Evolutionary conservation across 495 filamentous ascomycete species (phyloP), one percentile per base, ranked within the genome.

Genomic region (Penicillium pancosmium): DNA sequence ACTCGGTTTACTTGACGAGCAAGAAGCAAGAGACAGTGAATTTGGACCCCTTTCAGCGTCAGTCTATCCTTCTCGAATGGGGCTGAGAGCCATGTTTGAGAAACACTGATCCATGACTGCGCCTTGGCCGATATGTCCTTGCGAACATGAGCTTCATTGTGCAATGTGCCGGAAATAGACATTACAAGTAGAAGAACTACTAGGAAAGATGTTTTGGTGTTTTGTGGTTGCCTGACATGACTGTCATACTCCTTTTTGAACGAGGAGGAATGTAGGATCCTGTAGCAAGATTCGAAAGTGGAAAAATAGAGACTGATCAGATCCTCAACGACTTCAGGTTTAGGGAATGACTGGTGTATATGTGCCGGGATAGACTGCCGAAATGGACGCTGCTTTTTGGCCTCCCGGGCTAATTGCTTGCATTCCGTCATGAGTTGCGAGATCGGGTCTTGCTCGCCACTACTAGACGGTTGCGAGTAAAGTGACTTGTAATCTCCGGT

Each of bases 21-120:
- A 16, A 86, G 69, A 18, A 83, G 65, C 0, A 76, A 56, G 13
- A 86, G 65, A 49, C 81, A 84, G 50, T 82, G 70, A 4, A 84
- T 66, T 59, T 84, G 82, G 0, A 86, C 33, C 0, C 73, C 74
- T 1, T 62, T 59, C 12, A 83, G 47, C 35, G 70, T 66, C 2
- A 84, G 54, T 6, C 77, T 72, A 21, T 76, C 67, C 57, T 84
- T 85, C 54, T 83, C 76, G 3, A 81, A 25, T 0, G 82, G 82
- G 0, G 65, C 78, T 0, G 78, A 77, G 6, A 84, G 69, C 82
- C 82, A 85, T 0, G 67, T 68, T 53, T 85, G 80, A 11, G 78
- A 67, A 6, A 73, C 67, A 46, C 81, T 72, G 13, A 84, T 64
- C 80, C 81, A 86, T 16, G 13, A 12, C 64, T 62, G 36, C 47